These are phyloP conservation scores for Pelargonium australe DNA, from an alignment of 441 rosid species.

Conservation along the genomic window DNA sequence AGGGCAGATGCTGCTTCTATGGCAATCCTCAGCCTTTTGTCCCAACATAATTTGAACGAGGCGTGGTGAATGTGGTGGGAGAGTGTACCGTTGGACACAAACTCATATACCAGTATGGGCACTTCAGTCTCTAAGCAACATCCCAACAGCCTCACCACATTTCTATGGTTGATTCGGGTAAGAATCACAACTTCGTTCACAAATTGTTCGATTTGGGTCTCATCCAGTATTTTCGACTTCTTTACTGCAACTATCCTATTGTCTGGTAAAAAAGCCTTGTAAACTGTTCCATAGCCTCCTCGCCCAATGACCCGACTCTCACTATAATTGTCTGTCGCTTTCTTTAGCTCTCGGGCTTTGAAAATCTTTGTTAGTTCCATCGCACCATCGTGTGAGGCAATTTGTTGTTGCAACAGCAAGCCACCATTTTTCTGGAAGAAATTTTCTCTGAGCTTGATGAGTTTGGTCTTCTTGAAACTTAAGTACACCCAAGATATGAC, in stretches of 20 bases:
- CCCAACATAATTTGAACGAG: too few species aligned
- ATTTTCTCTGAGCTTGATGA: background rate
- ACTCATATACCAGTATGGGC: too few species aligned
- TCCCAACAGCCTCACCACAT: too few species aligned
- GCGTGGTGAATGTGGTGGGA: background rate
- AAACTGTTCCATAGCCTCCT: background rate
- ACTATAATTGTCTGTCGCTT: background rate
- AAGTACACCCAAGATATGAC: background rate
- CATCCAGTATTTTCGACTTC: fast-evolving
- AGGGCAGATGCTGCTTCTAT: background rate
- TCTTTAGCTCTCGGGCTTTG: background rate
- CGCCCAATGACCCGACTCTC: background rate
- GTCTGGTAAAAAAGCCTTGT: background rate
- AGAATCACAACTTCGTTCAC: constrained; percentile 13
- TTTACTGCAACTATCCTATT: background rate
- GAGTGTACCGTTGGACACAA: too few species aligned
- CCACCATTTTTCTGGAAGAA: constrained; percentile 1
- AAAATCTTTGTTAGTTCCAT: background rate
- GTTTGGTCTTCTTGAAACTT: background rate
- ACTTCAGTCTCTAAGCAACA: too few species aligned
- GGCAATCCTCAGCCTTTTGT: background rate
- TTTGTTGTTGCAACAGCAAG: background rate
- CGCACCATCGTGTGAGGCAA: background rate
- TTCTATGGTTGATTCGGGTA: constrained; percentile 5
- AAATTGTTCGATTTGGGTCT: background rate